Conservation (phyloP, 148 eudicot genomes). For the Pouteria glomerata region DNA sequence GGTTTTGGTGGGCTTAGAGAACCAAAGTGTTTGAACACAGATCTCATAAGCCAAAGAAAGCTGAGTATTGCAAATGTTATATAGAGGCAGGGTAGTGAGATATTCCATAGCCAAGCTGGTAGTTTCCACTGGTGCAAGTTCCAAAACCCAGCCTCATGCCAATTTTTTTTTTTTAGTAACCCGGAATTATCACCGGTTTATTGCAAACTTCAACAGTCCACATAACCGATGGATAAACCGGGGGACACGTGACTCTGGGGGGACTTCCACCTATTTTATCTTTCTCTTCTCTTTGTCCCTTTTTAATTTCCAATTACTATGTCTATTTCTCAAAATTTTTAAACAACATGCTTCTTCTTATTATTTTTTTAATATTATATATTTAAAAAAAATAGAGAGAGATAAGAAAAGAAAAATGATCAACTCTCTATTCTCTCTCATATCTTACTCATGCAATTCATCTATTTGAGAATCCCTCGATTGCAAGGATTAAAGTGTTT, state of each 20-base stretch:
- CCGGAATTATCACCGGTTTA: too few species aligned
- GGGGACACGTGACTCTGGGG: too few species aligned
- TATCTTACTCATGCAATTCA: too few species aligned
- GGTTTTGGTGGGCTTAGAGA: slow-evolving; percentile 12
- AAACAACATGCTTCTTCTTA: background rate
- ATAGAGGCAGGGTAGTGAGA: slow-evolving; percentile 24
- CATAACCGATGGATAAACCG: too few species aligned
- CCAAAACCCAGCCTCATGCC: slow-evolving; percentile 34
- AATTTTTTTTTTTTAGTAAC: slow-evolving; percentile 13
- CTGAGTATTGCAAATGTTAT: slow-evolving; percentile 17
- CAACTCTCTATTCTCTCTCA: too few species aligned
- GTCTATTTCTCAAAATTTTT: slow-evolving; percentile 1
- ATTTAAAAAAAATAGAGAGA: too few species aligned
- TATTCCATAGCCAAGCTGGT: slow-evolving; percentile 20
- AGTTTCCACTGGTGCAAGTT: slow-evolving; percentile 39
- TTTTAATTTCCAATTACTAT: slow-evolving; percentile 18
- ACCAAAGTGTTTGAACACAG: slow-evolving; percentile 6
- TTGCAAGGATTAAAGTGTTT: too few species aligned
- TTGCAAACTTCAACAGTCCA: too few species aligned
- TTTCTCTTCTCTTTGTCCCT: background rate
- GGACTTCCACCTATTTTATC: background rate
- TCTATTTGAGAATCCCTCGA: too few species aligned
- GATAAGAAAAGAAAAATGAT: too few species aligned
- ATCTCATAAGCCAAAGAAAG: slow-evolving; percentile 6
- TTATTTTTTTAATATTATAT: too few species aligned